Conservation (phyloP, 345 rosid species). For the Erucastrum elatum region DNA sequence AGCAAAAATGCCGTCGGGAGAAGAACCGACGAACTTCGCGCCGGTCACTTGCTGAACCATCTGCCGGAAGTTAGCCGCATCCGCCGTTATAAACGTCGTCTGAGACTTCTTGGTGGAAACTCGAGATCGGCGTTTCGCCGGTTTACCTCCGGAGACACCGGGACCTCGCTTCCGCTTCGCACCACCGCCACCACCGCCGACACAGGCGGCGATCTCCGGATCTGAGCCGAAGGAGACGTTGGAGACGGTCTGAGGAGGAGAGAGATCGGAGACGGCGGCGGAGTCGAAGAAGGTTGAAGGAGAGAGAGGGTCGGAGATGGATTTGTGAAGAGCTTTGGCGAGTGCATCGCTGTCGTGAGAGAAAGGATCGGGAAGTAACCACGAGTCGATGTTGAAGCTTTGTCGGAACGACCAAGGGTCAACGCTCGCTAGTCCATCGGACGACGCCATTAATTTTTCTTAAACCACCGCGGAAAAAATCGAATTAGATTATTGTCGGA, state of each 20-base stretch:
- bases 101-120: constrained; percentile 61
- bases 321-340: constrained; percentile 54
- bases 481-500: background rate
- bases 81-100: constrained; percentile 81
- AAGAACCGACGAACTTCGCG: constrained; percentile 40
- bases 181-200: background rate
- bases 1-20: constrained; percentile 16
- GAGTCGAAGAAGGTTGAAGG: constrained; percentile 33
- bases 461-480: background rate
- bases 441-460: constrained; percentile 25
- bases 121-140: constrained; percentile 65
- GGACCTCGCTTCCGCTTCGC: constrained; percentile 39
- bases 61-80: constrained; percentile 79
- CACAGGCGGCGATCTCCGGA: constrained; percentile 14
- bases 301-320: constrained; percentile 39
- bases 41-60: constrained; percentile 97
- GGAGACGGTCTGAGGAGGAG: constrained; percentile 45
- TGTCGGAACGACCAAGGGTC: constrained; percentile 37
- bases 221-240: constrained; percentile 40
- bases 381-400: constrained; percentile 32
- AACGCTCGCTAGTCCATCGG: constrained; percentile 32
- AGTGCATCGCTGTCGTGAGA: constrained; percentile 34
- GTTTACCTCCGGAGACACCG: constrained; percentile 43
- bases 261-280: constrained; percentile 37
- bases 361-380: constrained; percentile 36